Base-by-base conservation (phyloP, 2,329 filamentous ascomycete genomes). In the Clonostachys byssicola region DNA sequence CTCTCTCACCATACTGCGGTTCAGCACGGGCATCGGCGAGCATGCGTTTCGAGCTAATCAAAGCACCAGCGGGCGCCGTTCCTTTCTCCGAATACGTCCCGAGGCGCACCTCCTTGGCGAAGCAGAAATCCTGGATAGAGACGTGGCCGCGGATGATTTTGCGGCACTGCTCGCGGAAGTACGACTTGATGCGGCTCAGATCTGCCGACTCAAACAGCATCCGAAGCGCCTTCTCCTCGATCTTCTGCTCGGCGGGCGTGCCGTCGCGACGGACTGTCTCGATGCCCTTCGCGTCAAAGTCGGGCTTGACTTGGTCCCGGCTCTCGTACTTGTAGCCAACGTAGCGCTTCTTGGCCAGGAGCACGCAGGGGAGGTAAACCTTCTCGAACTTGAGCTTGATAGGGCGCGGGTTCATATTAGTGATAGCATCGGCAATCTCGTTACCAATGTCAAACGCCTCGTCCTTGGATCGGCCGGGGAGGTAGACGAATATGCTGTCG, bases 351-450 rank as follows among this genome's bases (percentile, higher is more conserved):
- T 99, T 99, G 16, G 95, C 91, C 1, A 99, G 78, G 5, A 99
- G 77, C 0, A 97, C 84, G 61, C 92, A 97, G 0, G 95, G 94
- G 53, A 95, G 88, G 65, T 99, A 99, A 2, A 99, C 92, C 58
- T 99, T 99, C 63, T 99, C 94, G 56, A 99, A 96, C 63, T 97
- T 97, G 52, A 99, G 85, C 67, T 96, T 97, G 55, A 99, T 75
- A 0, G 94, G 94, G 2, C 86, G 81, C 3, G 94, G 95, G 59
- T 96, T 99, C 72, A 88, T 86, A 47, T 89, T 80, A 0, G 94
- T 97, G 48, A 99, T 83, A 13, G 86, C 85, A 58, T 88, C 81
- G 34, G 92, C 87, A 51, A 99, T 99, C 61, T 97, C 92, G 55
- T 92, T 83, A 33, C 94, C 95, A 46, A 99, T 91, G 47, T 86